Percentiles rank a stretch among this genome's conserved stretches.
Conservation (phyloP, 129 eudicot species). For the Pseudognaphalium luteoalbum region DNA sequence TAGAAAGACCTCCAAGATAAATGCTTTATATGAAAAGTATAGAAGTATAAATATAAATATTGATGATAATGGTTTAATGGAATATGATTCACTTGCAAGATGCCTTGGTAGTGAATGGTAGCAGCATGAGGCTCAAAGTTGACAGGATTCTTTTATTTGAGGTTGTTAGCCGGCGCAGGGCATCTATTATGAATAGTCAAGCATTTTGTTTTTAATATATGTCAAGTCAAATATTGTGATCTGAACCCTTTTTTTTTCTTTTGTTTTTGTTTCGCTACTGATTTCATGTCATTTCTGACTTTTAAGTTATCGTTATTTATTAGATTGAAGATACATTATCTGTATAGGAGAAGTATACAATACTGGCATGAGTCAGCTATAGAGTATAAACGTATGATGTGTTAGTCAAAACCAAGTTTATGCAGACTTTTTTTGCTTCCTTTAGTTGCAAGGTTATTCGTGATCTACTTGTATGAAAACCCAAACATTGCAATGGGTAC, state of each 20-base stretch:
- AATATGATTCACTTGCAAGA: neutral
- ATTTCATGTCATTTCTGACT: too few species aligned
- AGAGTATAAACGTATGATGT: too few species aligned
- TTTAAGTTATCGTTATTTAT: too few species aligned
- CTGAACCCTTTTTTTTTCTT: too few species aligned
- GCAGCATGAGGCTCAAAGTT: neutral
- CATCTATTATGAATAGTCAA: neutral
- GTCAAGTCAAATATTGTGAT: neutral
- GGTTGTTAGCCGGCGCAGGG: neutral
- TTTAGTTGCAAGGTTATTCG: too few species aligned
- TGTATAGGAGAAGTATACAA: too few species aligned
- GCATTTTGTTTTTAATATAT: neutral
- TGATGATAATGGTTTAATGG: neutral
- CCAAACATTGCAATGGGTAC: neutral
- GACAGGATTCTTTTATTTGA: neutral
- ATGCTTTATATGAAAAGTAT: neutral
- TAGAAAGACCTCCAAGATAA: neutral
- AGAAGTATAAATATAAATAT: neutral
- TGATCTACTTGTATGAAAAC: conserved; percentile 8
- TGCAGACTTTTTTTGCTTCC: too few species aligned
- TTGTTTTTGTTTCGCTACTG: too few species aligned
- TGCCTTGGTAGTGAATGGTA: neutral
- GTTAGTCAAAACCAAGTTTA: too few species aligned
- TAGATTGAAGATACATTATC: too few species aligned
- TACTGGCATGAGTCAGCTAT: too few species aligned